phyloP scores from a whole-genome alignment of 2,329 filamentous ascomycete genomes.

The Neophaeococcomyces aloes region DNA sequence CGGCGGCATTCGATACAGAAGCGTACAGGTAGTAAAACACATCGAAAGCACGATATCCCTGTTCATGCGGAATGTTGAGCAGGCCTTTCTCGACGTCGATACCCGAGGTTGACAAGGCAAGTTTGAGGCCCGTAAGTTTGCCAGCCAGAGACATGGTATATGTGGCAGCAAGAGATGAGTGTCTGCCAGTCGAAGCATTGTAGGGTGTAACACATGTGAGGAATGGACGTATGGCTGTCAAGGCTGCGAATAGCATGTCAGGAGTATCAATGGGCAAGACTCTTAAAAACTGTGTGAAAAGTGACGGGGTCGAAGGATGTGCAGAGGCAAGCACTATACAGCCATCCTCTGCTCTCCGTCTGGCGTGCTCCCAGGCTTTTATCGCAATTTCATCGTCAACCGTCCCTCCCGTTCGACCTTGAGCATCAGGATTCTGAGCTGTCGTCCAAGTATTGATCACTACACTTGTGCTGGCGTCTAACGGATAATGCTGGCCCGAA shows the following conservation, averaged over 20 bases:
- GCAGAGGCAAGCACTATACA: constrained; percentile 84
- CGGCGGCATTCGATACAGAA: constrained; percentile 76
- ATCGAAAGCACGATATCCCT: constrained; percentile 85
- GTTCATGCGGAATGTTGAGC: constrained; percentile 64
- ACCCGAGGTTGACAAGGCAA: constrained; percentile 75
- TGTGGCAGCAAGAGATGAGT: constrained; percentile 69
- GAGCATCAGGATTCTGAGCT: constrained; percentile 57
- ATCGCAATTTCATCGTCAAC: constrained; percentile 68
- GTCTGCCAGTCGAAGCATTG: constrained; percentile 73
- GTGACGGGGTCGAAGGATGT: constrained; percentile 75
- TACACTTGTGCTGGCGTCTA: constrained; percentile 82
- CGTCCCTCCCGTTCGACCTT: constrained; percentile 62
- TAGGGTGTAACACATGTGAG: constrained; percentile 75
- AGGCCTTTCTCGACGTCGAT: constrained; percentile 76
- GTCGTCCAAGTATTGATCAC: constrained; percentile 95
- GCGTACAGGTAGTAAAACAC: constrained; percentile 96
- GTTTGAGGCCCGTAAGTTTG: constrained; percentile 60
- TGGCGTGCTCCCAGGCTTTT: constrained; percentile 91
- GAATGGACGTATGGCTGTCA: constrained; percentile 77
- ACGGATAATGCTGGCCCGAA: constrained; percentile 66
- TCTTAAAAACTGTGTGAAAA: constrained; percentile 69
- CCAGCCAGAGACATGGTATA: constrained; percentile 74
- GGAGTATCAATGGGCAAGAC: constrained; percentile 73
- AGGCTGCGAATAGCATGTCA: constrained; percentile 60
- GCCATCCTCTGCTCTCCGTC: constrained; percentile 86